Base-by-base conservation (phyloP, 164 flowering plant species). In the Malania oleifera region DNA sequence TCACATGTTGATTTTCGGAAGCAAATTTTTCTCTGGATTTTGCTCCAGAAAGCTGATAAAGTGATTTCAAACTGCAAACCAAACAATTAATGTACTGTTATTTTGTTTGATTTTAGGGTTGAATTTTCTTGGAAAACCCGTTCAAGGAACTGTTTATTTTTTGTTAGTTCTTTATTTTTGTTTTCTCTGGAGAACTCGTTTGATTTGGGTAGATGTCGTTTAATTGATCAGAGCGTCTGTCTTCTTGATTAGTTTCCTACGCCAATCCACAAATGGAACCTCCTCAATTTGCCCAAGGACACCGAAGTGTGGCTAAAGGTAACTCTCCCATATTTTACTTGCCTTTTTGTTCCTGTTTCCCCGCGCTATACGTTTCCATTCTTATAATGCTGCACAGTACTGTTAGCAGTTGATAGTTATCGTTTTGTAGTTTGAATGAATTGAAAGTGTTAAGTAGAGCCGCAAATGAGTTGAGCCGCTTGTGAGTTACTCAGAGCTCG, bases 301-400 rank as follows among this genome's bases (percentile, higher is more conserved):
- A 84, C 93, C 1, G 82, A 90, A 69, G 75, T 93, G 24, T 93
- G 86, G 84, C 58, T 93, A n/a, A 93, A 93, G 96, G 96, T 89
- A 76, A 48, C 23, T 46, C 11, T 23, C 26, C 10, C 47, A 11
- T 6, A 6, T 24, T n/a, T 22, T 58, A 8, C 54, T 34, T 26
- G 12, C 28, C 29, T 7, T 38, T 43, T 35, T 9, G 37, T 20
- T 6, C 34, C 26, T 43, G 28, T 22, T 3, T 25, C 45, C n/a
- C n/a, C n/a, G n/a, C n/a, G n/a, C n/a, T n/a, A n/a, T n/a, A n/a
- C n/a, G n/a, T n/a, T n/a, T n/a, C n/a, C n/a, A n/a, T n/a, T n/a
- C n/a, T n/a, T n/a, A n/a, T n/a, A n/a, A n/a, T n/a, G n/a, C n/a
- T n/a, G n/a, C n/a, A n/a, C n/a, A n/a, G n/a, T n/a, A n/a, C n/a